phyloP scores from a whole-genome alignment of 2,329 filamentous ascomycete species.

The Venturiaceae sp. region DNA sequence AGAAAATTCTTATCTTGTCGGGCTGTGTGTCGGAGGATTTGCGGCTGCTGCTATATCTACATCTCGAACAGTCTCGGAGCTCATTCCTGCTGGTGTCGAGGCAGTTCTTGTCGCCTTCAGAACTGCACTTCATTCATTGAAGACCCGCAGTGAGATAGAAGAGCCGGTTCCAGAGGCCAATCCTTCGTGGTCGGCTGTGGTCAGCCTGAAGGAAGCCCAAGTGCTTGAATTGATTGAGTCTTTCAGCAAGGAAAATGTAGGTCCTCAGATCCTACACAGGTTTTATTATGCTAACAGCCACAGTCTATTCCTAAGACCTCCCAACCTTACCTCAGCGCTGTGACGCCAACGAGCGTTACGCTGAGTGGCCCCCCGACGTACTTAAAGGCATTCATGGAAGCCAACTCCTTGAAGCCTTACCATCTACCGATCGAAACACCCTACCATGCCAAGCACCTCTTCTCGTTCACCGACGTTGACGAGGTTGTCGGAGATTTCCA shows the following conservation, averaged over 20 bases:
- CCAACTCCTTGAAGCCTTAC: slow-evolving; percentile 15
- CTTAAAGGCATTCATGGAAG: slow-evolving; percentile 16
- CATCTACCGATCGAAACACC: slow-evolving; percentile 12
- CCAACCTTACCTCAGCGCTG: not conserved
- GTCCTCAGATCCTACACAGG: not conserved
- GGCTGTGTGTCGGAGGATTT: slow-evolving; percentile 37
- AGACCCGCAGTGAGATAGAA: slow-evolving; percentile 33
- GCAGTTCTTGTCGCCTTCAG: slow-evolving; percentile 35
- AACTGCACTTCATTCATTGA: slow-evolving; percentile 34
- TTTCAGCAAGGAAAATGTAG: not conserved
- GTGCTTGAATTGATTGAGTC: not conserved
- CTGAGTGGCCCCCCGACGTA: slow-evolving; percentile 21
- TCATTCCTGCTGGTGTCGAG: slow-evolving; percentile 32
- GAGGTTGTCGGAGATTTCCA: slow-evolving; percentile 13
- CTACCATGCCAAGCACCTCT: slow-evolving; percentile 21
- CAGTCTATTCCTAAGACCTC: slow-evolving; percentile 5
- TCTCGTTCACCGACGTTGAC: slow-evolving; percentile 17
- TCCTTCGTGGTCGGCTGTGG: slow-evolving; percentile 32
- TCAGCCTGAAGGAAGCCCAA: slow-evolving; percentile 12
- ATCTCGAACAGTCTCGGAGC: slow-evolving; percentile 27
- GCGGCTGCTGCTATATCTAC: slow-evolving; percentile 32
- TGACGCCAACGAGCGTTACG: not conserved
- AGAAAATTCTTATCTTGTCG: slow-evolving; percentile 12
- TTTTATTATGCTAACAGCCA: not conserved
- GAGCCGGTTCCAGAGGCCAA: slow-evolving; percentile 17